A percentile compares a stretch with the other conserved stretches of the same genome.
Conservation (phyloP, 2,329 filamentous ascomycete genomes). For the Xylariomycetidae sp. region DNA sequence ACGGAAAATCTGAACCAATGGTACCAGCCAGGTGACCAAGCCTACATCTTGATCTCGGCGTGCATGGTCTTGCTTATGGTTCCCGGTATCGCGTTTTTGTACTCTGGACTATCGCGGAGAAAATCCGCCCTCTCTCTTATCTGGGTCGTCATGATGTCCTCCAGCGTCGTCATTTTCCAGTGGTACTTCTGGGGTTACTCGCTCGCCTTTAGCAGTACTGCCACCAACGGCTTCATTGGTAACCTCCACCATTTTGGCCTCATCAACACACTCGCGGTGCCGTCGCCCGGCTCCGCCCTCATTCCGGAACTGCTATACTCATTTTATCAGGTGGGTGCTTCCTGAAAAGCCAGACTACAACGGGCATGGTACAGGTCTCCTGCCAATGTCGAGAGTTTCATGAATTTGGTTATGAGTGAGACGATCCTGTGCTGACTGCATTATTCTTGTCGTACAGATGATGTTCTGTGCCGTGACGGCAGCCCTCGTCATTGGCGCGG, state of each 20-base stretch:
- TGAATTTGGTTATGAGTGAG: neutral
- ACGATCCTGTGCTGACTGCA: constrained; percentile 5
- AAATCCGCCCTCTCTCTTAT: constrained; percentile 97
- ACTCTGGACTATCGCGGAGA: constrained; percentile 93
- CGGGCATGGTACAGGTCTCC: too few relatives aligned
- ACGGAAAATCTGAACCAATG: constrained; percentile 91
- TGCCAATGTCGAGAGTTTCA: too few relatives aligned
- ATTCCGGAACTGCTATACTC: constrained; percentile 88
- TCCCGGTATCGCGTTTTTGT: constrained; percentile 93
- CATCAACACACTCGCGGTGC: constrained; percentile 73
- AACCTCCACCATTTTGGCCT: constrained; percentile 86
- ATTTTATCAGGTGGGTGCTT: constrained; percentile 79
- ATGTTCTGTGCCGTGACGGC: constrained; percentile 95
- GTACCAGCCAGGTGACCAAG: constrained; percentile 87
- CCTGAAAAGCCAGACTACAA: too few relatives aligned
- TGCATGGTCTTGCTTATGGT: constrained; percentile 97
- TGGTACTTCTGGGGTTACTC: constrained; percentile 99
- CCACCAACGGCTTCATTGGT: constrained; percentile 87
- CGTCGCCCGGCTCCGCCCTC: constrained; percentile 84
- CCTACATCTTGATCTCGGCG: constrained; percentile 84
- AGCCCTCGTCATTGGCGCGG: constrained; percentile 85
- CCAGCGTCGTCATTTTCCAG: constrained; percentile 89
- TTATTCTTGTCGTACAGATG: constrained; percentile 53
- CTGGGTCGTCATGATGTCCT: constrained; percentile 94
- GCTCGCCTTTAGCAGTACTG: constrained; percentile 78